Conservation (phyloP, 2,329 filamentous ascomycete genomes). For the Metarhizium humberi region DNA sequence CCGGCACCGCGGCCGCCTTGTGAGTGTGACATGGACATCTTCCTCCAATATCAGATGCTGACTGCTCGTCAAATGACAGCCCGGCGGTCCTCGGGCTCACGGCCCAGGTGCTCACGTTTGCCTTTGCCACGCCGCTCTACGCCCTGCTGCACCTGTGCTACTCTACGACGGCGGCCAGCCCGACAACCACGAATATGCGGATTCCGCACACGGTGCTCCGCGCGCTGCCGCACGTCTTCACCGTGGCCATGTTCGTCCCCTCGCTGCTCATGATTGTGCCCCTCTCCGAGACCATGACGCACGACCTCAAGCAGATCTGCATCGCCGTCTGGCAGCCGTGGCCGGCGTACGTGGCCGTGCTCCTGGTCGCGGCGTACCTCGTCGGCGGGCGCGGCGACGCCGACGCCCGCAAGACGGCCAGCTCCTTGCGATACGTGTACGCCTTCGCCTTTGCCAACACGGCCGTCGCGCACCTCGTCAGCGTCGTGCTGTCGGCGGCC, state of each 20-base stretch:
- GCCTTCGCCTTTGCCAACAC: conserved; percentile 9
- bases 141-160: too few species aligned
- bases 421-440: conserved; percentile 9
- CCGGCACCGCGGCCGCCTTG: conserved; percentile 9
- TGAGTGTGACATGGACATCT: neutral
- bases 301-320: conserved; percentile 11
- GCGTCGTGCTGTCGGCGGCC: conserved; percentile 1
- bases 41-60: too few species aligned
- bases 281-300: conserved; percentile 4
- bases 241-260: conserved; percentile 9
- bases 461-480: conserved; percentile 9
- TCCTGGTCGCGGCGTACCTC: conserved; percentile 4
- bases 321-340: conserved; percentile 13
- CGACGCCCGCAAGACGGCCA: neutral
- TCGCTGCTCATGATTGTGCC: conserved; percentile 8
- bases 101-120: conserved; percentile 11
- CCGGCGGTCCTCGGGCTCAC: conserved; percentile 7
- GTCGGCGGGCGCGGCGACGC: neutral
- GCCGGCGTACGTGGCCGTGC: conserved; percentile 11
- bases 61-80: neutral
- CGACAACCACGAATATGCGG: conserved; percentile 9
- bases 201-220: conserved; percentile 9
- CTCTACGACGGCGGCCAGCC: conserved; percentile 4
- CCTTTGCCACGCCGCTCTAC: conserved; percentile 5
- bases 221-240: conserved; percentile 8